A percentile compares a stretch with the other conserved stretches of the same genome.
These are phyloP conservation scores for Vaucheria bursata DNA, from an alignment of 352 stramenopile species.

Conservation along the genomic window DNA sequence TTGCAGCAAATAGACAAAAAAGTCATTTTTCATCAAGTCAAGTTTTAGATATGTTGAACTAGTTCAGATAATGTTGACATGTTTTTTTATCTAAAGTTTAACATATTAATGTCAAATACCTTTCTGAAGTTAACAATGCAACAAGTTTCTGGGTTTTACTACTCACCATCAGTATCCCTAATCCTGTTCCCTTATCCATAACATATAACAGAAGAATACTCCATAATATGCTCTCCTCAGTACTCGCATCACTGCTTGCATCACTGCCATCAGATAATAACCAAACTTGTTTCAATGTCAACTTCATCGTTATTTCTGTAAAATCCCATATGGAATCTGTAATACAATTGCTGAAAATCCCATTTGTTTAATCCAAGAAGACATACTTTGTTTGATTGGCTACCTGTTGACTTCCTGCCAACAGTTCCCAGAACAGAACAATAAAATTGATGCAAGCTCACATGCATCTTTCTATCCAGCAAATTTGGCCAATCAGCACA, in stretches of 20 bases:
- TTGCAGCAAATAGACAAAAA: too few relatives aligned
- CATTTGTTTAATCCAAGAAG: conserved; percentile 49
- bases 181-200: conserved; percentile 52
- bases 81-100: too few relatives aligned
- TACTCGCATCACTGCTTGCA: too few relatives aligned
- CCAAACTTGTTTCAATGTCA: conserved; percentile 61
- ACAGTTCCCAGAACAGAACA: conserved; percentile 53
- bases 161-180: conserved; percentile 70
- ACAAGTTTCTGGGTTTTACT: conserved; percentile 61
- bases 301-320: conserved; percentile 13
- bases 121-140: conserved; percentile 12
- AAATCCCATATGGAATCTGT: conserved; percentile 31
- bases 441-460: too few relatives aligned
- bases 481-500: too few relatives aligned
- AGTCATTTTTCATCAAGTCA: too few relatives aligned
- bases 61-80: too few relatives aligned
- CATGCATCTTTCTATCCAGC: too few relatives aligned
- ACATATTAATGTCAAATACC: too few relatives aligned
- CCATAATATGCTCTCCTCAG: conserved; percentile 65
- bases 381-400: conserved; percentile 80
- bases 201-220: conserved; percentile 67
- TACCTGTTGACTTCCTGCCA: conserved; percentile 77
- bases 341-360: conserved; percentile 47
- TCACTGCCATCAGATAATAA: conserved; percentile 78
- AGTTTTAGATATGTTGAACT: too few relatives aligned